Percentiles rank a stretch among this genome's conserved stretches.
Evolutionary conservation across 192 early-diverging fungal genomes (phyloP).

Genomic region (Backusella psychrophila): DNA sequence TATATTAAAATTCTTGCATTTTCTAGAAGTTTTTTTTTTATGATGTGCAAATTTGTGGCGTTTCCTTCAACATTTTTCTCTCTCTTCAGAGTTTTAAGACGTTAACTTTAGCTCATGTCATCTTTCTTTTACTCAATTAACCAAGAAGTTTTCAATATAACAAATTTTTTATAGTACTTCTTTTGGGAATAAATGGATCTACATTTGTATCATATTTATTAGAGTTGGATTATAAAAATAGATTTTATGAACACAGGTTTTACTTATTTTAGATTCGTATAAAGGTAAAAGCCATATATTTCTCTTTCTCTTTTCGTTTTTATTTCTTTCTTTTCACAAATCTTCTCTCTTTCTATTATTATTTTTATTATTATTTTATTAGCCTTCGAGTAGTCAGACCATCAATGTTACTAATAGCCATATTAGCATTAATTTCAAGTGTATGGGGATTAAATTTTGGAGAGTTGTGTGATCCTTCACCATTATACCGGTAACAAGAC

Average conservation of each 20-base stretch:
- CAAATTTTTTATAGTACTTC: constrained; percentile 55
- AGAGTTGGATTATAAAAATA: constrained; percentile 6
- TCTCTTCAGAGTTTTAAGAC: not conserved
- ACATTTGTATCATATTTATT: constrained; percentile 14
- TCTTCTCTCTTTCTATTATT: not conserved
- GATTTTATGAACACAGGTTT: not conserved
- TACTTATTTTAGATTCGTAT: not conserved
- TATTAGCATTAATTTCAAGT: not conserved
- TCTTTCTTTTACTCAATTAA: not conserved
- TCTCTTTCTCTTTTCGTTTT: not conserved
- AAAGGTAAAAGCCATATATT: not conserved
- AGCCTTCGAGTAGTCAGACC: not conserved
- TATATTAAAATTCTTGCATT: too few relatives aligned
- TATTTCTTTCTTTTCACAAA: not conserved
- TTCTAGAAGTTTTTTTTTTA: too few relatives aligned
- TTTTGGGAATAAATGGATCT: constrained; percentile 55
- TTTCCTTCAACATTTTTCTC: not conserved
- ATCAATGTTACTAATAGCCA: not conserved
- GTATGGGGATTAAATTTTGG: constrained; percentile 11
- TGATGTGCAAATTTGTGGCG: too few relatives aligned
- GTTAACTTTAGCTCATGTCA: not conserved
- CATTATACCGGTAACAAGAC: constrained; percentile 24
- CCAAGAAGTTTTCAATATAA: not conserved
- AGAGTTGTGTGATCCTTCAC: constrained; percentile 21
- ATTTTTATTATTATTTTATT: not conserved